Evolutionary conservation across 495 filamentous ascomycete species (phyloP).

Genomic region (Penicillium roqueforti): DNA sequence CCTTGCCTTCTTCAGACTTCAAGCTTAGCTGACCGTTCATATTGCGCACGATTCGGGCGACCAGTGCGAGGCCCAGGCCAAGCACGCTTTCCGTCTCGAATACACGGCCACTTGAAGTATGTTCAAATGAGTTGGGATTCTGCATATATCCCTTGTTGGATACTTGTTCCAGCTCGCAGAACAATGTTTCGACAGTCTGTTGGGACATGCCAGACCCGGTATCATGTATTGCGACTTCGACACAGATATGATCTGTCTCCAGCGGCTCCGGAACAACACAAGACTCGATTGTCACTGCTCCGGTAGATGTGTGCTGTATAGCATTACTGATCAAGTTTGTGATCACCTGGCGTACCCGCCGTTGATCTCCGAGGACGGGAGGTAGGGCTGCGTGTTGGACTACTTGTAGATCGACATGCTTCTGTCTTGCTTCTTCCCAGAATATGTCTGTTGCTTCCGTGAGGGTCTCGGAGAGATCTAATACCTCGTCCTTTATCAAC

Average conservation of each 20-base stretch:
- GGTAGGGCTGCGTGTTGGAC: slow-evolving; percentile 69
- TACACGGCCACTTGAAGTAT: slow-evolving; percentile 10
- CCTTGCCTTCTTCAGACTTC: slow-evolving; percentile 78
- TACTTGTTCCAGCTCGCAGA: slow-evolving; percentile 83
- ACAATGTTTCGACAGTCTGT: slow-evolving; percentile 69
- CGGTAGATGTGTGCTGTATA: slow-evolving; percentile 66
- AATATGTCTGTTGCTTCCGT: slow-evolving; percentile 72
- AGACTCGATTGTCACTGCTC: slow-evolving; percentile 66
- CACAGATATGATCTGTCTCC: slow-evolving; percentile 44
- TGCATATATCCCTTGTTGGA: slow-evolving; percentile 50
- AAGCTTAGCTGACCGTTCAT: slow-evolving; percentile 84
- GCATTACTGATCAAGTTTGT: slow-evolving; percentile 81
- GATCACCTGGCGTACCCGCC: slow-evolving; percentile 76
- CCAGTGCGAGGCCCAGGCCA: slow-evolving; percentile 78
- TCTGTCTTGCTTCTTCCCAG: slow-evolving; percentile 67
- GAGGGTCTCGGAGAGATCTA: slow-evolving; percentile 69
- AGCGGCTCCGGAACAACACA: slow-evolving; percentile 41
- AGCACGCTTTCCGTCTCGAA: slow-evolving; percentile 44
- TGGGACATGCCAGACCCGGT: slow-evolving; percentile 75
- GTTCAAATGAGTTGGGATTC: slow-evolving; percentile 30
- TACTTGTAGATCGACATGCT: slow-evolving; percentile 63
- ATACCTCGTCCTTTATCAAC: slow-evolving; percentile 72
- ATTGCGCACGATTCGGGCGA: slow-evolving; percentile 75
- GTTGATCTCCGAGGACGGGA: slow-evolving; percentile 76
- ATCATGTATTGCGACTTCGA: slow-evolving; percentile 74